A percentile compares a stretch with the other conserved stretches of the same genome.
phyloP scores from a whole-genome alignment of 73 alveolate species.

The Uronychia setigera region DNA sequence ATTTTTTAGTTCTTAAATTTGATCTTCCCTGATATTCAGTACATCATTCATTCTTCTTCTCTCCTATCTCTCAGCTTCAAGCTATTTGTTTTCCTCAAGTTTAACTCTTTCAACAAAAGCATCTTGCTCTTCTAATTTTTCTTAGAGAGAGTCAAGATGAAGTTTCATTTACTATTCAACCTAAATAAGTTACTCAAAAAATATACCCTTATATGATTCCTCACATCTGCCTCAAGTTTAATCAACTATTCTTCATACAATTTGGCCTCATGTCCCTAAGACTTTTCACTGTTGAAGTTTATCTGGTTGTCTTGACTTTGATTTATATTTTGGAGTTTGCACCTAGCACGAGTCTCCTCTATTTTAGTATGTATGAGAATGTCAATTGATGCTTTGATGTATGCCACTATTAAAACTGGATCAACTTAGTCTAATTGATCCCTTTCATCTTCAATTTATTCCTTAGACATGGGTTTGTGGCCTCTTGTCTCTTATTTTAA shows the following conservation, averaged over 20 bases:
- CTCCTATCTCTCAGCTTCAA: not conserved
- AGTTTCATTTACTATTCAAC: not conserved
- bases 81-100: not conserved
- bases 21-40: slow-evolving; percentile 14
- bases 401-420: not conserved
- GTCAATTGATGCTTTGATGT: not conserved
- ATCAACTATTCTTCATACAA: not conserved
- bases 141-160: not conserved
- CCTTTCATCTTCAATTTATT: not conserved
- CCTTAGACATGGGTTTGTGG: not conserved
- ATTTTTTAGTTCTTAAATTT: slow-evolving; percentile 1
- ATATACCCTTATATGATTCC: not conserved
- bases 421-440: not conserved
- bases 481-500: not conserved
- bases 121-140: not conserved
- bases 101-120: not conserved
- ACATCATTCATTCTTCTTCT: slow-evolving; percentile 5
- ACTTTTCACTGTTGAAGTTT: not conserved
- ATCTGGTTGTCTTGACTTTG: not conserved
- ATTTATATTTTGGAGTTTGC: not conserved
- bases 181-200: not conserved
- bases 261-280: not conserved
- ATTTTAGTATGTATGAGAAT: not conserved
- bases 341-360: not conserved
- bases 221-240: not conserved